A percentile compares a stretch with the other conserved stretches of the same genome.
Evolutionary conservation across 768 basidiomycete species (phyloP).

Genomic region (Boletus patriciae): DNA sequence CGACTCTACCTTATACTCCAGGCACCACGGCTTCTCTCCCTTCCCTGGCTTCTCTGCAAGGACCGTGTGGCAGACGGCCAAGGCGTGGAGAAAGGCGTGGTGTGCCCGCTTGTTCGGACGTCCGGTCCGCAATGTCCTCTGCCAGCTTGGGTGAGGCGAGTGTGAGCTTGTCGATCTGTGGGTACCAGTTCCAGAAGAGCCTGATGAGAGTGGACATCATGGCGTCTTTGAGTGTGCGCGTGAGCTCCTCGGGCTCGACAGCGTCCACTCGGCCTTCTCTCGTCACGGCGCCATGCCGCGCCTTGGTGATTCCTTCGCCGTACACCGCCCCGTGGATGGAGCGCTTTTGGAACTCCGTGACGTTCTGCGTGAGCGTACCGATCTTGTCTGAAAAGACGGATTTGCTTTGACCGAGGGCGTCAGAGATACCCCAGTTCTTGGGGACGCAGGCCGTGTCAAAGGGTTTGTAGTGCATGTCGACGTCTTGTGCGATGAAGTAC

Average conservation of each 20-base stretch:
- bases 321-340: conserved; percentile 82
- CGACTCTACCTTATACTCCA: conserved; percentile 95
- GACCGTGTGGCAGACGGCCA: conserved; percentile 93
- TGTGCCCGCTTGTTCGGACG: conserved; percentile 59
- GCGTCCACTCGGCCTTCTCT: conserved; percentile 71
- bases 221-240: conserved; percentile 61
- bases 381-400: conserved; percentile 95
- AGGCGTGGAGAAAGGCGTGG: conserved; percentile 91
- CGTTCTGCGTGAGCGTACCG: conserved; percentile 94
- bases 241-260: conserved; percentile 70
- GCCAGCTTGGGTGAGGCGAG: conserved; percentile 86
- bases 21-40: conserved; percentile 52
- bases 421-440: conserved; percentile 98
- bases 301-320: conserved; percentile 95
- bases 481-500: conserved; percentile 92
- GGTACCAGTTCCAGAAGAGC: conserved; percentile 85
- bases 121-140: conserved; percentile 65
- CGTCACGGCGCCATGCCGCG: conserved; percentile 87
- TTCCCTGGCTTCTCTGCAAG: conserved; percentile 76
- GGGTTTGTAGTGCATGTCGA: conserved; percentile 93
- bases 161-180: conserved; percentile 78
- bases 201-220: conserved; percentile 79
- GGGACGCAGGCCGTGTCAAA: conserved; percentile 89
- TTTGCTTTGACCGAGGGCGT: conserved; percentile 98
- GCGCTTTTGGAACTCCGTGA: conserved; percentile 98